Conservation (phyloP, 164 flowering plant genomes). For the Umbellularia californica region DNA sequence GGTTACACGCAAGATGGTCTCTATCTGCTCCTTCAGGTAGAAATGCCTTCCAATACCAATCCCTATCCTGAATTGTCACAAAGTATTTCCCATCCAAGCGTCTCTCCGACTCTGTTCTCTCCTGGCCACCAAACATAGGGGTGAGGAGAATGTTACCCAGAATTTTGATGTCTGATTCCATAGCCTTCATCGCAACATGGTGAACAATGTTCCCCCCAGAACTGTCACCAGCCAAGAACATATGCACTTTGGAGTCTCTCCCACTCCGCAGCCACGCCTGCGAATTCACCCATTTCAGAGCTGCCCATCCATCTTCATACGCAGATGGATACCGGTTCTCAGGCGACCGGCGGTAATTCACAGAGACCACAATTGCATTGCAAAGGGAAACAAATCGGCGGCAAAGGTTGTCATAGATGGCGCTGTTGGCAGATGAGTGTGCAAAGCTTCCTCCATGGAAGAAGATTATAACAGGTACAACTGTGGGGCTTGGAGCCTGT, state of each 20-base stretch:
- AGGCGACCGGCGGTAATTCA: constrained; percentile 72
- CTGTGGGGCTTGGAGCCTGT: constrained; percentile 38
- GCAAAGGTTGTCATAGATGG: constrained; percentile 74
- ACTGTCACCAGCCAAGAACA: constrained; percentile 73
- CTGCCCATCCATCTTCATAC: constrained; percentile 85
- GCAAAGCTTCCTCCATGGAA: constrained; percentile 90
- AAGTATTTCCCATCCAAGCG: constrained; percentile 69
- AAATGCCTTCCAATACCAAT: constrained; percentile 89
- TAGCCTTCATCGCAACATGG: constrained; percentile 51
- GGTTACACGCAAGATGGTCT: constrained; percentile 74
- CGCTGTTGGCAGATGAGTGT: constrained; percentile 73
- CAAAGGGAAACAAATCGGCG: constrained; percentile 61
- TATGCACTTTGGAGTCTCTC: constrained; percentile 55
- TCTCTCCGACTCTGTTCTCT: constrained; percentile 68
- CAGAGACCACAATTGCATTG: constrained; percentile 72
- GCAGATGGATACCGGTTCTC: constrained; percentile 74
- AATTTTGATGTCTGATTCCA: constrained; percentile 48
- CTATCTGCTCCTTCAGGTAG: constrained; percentile 71
- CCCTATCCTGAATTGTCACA: constrained; percentile 58
- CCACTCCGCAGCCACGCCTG: constrained; percentile 62
- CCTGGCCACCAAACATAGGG: constrained; percentile 75
- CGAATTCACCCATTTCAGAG: constrained; percentile 63
- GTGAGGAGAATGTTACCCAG: constrained; percentile 64
- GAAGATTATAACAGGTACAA: constrained; percentile 68
- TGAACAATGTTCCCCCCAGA: constrained; percentile 83